phyloP scores from a whole-genome alignment of 2,329 filamentous ascomycete species.

The Verticillium nonalfalfae region DNA sequence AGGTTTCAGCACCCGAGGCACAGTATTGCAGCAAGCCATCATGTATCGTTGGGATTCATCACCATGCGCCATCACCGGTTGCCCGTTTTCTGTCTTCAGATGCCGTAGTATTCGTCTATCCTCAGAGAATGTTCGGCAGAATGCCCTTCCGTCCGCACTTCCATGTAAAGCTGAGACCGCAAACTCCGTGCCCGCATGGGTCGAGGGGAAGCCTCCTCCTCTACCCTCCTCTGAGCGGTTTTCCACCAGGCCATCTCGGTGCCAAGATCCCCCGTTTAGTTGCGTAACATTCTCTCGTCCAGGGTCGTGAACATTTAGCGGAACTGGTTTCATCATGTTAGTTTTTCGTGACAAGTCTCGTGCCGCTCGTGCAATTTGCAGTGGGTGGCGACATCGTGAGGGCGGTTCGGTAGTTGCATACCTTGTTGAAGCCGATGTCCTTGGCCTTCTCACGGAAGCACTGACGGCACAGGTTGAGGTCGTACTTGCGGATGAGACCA shows the following conservation, averaged over 20 bases:
- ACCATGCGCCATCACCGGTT: neutral
- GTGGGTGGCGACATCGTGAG: neutral
- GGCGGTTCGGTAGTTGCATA: constrained; percentile 24
- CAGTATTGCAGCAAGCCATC: neutral
- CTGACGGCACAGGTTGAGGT: constrained; percentile 81
- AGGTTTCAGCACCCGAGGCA: neutral
- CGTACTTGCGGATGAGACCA: constrained; percentile 99
- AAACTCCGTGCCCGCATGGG: constrained; percentile 30
- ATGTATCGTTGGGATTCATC: neutral
- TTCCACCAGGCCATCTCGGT: constrained; percentile 18
- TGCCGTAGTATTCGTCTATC: constrained; percentile 37
- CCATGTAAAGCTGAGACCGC: constrained; percentile 28
- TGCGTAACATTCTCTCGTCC: constrained; percentile 8
- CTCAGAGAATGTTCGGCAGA: constrained; percentile 33
- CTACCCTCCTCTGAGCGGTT: constrained; percentile 20
- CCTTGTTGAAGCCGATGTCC: constrained; percentile 71
- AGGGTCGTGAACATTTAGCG: constrained; percentile 22
- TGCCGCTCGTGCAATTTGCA: neutral
- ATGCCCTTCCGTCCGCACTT: constrained; percentile 28
- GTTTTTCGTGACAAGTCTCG: constrained; percentile 7
- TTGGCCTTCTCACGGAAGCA: constrained; percentile 70
- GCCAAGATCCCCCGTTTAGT: constrained; percentile 9
- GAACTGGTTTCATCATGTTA: constrained; percentile 20
- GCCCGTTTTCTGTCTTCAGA: constrained; percentile 5
- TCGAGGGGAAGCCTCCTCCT: constrained; percentile 30